Evolutionary conservation across 495 filamentous ascomycete species (phyloP).

Genomic region (Haplographium delicatum): DNA sequence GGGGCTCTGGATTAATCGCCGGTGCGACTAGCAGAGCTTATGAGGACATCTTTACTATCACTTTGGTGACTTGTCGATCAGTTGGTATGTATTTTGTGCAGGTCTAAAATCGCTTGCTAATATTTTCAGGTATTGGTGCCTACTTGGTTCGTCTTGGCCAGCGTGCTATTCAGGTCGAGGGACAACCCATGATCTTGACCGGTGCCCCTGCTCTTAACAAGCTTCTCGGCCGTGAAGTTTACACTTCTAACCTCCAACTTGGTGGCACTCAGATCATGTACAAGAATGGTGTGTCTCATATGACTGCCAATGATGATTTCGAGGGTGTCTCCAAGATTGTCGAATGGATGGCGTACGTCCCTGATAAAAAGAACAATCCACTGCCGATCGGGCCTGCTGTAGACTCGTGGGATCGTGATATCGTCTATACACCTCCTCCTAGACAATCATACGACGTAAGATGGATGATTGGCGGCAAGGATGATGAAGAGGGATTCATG

Average conservation of each 20-base stretch:
- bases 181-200: conserved; percentile 97
- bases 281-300: conserved; percentile 97
- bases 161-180: conserved; percentile 97
- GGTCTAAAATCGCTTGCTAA: conserved; percentile 24
- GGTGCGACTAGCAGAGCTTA: conserved; percentile 96
- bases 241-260: conserved; percentile 97
- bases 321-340: conserved; percentile 97
- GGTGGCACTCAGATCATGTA: conserved; percentile 99
- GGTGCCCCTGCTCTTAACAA: conserved; percentile 98
- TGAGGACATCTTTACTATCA: conserved; percentile 98
- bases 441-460: conserved; percentile 92
- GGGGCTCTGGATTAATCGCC: conserved; percentile 95
- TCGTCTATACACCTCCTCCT: conserved; percentile 76
- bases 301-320: conserved; percentile 97
- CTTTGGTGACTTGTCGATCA: conserved; percentile 93
- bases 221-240: conserved; percentile 93
- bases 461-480: conserved; percentile 87
- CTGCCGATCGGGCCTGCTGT: conserved; percentile 78
- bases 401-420: conserved; percentile 91
- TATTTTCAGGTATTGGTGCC: conserved; percentile 73
- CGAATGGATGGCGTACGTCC: conserved; percentile 94
- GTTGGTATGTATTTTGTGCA: conserved; percentile 50
- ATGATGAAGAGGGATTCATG: conserved; percentile 78
- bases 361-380: conserved; percentile 85
- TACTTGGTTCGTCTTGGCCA: conserved; percentile 97